Conservation (phyloP, 179 eudicot genomes). For the Carnegiea gigantea region DNA sequence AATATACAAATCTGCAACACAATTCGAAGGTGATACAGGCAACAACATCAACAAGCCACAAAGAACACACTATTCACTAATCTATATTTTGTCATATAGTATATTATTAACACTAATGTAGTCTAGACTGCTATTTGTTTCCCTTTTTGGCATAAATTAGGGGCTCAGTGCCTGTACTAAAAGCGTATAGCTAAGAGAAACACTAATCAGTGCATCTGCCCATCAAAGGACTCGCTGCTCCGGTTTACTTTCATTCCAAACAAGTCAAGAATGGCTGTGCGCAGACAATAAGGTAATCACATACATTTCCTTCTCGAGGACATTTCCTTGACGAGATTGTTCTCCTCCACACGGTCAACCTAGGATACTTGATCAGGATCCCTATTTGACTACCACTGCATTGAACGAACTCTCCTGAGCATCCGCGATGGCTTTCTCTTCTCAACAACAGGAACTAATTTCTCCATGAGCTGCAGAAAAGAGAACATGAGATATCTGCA, state of each 20-base stretch:
- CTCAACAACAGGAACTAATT: constrained; percentile 60
- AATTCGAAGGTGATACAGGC: no score
- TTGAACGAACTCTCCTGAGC: constrained; percentile 57
- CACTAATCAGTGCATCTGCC: background rate
- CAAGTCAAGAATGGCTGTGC: constrained; percentile 21
- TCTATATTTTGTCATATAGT: background rate
- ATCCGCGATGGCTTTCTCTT: constrained; percentile 49
- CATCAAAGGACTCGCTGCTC: background rate
- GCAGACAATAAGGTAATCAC: constrained; percentile 12
- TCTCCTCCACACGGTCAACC: constrained; percentile 23
- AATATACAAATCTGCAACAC: no score
- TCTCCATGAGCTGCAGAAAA: constrained; percentile 68
- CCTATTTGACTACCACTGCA: constrained; percentile 40
- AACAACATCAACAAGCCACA: background rate
- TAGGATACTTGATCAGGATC: background rate
- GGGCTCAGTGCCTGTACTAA: background rate
- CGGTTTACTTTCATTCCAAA: background rate
- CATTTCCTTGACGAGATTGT: constrained; percentile 22
- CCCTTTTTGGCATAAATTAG: background rate
- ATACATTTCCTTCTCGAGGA: constrained; percentile 19
- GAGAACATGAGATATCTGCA: constrained; percentile 4
- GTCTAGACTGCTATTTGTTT: no score
- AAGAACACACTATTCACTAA: background rate
- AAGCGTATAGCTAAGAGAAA: background rate
- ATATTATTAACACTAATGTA: background rate